These are phyloP conservation scores for Pulveroboletus sp. DNA, from an alignment of 1,284 basidiomycete genomes.

Conservation along the genomic window DNA sequence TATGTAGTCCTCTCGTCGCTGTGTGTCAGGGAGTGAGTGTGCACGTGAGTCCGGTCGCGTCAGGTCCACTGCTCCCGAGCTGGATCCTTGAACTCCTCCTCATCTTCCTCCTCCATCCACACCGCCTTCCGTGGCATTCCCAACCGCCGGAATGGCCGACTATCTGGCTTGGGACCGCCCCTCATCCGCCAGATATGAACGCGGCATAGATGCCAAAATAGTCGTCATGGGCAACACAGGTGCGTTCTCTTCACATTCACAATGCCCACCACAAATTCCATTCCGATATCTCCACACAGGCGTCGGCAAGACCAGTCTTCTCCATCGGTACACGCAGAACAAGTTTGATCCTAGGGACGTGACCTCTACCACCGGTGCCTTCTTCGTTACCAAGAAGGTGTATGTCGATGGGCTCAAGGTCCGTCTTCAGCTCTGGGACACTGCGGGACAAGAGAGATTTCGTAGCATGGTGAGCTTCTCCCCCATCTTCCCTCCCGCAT, in stretches of 20 bases:
- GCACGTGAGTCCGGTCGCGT: conserved; percentile 40
- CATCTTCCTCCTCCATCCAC: conserved; percentile 15
- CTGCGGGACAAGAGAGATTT: conserved; percentile 97
- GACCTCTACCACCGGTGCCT: conserved; percentile 91
- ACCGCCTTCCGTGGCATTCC: conserved; percentile 40
- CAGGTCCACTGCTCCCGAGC: conserved; percentile 24
- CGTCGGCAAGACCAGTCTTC: conserved; percentile 93
- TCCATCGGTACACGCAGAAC: conserved; percentile 91
- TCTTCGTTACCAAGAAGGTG: conserved; percentile 94
- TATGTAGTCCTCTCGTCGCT: conserved; percentile 27
- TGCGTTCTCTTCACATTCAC: conserved; percentile 35
- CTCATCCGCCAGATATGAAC: conserved; percentile 65
- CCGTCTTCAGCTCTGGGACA: conserved; percentile 89
- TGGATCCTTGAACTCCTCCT: conserved; percentile 19
- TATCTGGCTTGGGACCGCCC: conserved; percentile 61
- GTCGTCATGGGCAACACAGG: conserved; percentile 97
- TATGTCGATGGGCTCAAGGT: conserved; percentile 87
- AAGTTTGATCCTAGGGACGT: conserved; percentile 85
- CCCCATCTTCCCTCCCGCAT: conserved; percentile 16
- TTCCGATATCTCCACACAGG: conserved; percentile 45
- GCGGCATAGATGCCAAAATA: conserved; percentile 92
- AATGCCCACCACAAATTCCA: conserved; percentile 4
- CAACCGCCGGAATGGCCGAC: conserved; percentile 42
- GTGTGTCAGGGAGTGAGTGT: conserved; percentile 17
- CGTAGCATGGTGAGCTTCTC: conserved; percentile 76